phyloP scores from a whole-genome alignment of 257 asterid species.

The Striga asiatica region DNA sequence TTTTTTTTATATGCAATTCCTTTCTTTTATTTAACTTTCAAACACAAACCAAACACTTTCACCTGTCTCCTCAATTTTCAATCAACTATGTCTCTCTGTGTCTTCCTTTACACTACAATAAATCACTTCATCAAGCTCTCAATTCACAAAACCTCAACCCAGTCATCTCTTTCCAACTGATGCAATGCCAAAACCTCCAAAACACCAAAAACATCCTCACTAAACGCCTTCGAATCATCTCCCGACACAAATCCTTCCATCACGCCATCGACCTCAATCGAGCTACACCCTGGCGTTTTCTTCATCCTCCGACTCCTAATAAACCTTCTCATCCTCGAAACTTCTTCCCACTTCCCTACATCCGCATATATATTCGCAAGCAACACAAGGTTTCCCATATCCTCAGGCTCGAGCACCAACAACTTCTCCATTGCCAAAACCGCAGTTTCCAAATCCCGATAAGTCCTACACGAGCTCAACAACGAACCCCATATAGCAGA shows the following conservation, averaged over 20 bases:
- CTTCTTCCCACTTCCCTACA: slow-evolving; percentile 69
- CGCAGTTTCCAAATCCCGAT: slow-evolving; percentile 51
- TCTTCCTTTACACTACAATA: too few relatives aligned
- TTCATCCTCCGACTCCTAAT: slow-evolving; percentile 53
- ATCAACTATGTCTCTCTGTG: too few relatives aligned
- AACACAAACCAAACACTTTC: too few relatives aligned
- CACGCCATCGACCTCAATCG: slow-evolving; percentile 41
- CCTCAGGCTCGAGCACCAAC: slow-evolving; percentile 56
- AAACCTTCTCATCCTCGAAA: slow-evolving; percentile 47
- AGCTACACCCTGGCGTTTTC: slow-evolving; percentile 58
- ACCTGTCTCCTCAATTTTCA: too few relatives aligned
- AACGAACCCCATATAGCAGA: slow-evolving; percentile 80
- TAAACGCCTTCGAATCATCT: slow-evolving; percentile 44
- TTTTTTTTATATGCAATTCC: neutral
- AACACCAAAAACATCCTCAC: slow-evolving; percentile 28
- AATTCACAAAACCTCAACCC: too few relatives aligned
- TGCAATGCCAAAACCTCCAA: slow-evolving; percentile 35
- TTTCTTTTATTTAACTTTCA: too few relatives aligned
- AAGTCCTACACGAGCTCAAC: slow-evolving; percentile 57
- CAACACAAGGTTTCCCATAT: slow-evolving; percentile 50
- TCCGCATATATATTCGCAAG: slow-evolving; percentile 73
- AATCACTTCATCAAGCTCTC: too few relatives aligned
- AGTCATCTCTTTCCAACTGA: slow-evolving; percentile 22
- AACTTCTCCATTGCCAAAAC: slow-evolving; percentile 47
- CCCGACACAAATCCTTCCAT: slow-evolving; percentile 63